phyloP scores from a whole-genome alignment of 805 yeast genomes.

The Danielozyma ontarioensis region DNA sequence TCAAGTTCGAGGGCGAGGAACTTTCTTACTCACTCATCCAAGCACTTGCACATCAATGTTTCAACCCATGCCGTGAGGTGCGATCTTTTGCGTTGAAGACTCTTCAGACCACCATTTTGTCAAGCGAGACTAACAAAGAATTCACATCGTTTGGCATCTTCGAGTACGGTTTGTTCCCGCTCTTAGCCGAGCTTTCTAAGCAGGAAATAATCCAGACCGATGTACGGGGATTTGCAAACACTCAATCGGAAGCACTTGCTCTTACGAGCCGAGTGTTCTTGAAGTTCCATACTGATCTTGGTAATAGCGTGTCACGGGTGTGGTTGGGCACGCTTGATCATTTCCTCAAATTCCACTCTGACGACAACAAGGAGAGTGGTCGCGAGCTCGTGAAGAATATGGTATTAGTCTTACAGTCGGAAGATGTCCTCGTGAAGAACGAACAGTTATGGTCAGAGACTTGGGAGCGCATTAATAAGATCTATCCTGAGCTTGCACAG shows the following conservation, averaged over 20 bases:
- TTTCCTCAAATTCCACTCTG: constrained; percentile 21
- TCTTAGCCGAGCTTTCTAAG: constrained; percentile 59
- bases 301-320: constrained; percentile 15
- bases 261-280: constrained; percentile 56
- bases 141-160: constrained; percentile 53
- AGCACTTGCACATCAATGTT: constrained; percentile 83
- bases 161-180: constrained; percentile 71
- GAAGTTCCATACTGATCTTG: constrained; percentile 24
- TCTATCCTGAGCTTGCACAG: constrained; percentile 30
- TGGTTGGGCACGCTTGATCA: constrained; percentile 35
- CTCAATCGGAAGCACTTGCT: constrained; percentile 64
- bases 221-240: constrained; percentile 53
- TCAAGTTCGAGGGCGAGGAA: constrained; percentile 30
- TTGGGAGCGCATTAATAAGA: constrained; percentile 24
- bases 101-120: constrained; percentile 50
- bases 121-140: constrained; percentile 30
- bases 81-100: constrained; percentile 59
- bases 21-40: constrained; percentile 62
- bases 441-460: constrained; percentile 26
- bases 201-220: constrained; percentile 59
- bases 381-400: constrained; percentile 37
- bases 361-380: constrained; percentile 27
- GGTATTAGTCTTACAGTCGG: constrained; percentile 32
- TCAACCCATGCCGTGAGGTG: constrained; percentile 80
- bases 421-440: constrained; percentile 18